phyloP scores from a whole-genome alignment of 176 grass and related monocot genomes.

The Ensete ventricosum region DNA sequence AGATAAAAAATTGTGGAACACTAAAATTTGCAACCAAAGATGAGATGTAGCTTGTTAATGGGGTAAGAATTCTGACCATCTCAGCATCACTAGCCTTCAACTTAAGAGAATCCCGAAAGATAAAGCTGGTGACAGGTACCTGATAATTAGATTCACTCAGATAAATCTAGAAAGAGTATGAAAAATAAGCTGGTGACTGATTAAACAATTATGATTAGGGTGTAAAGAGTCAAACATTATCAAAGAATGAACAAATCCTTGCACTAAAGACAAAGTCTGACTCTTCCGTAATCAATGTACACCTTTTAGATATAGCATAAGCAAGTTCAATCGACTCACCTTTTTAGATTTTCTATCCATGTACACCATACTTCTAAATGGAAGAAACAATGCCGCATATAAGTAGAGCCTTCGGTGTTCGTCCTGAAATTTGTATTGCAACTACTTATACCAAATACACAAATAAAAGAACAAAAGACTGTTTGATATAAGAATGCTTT shows the following conservation, averaged over 20 bases:
- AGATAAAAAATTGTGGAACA: constrained; percentile 1
- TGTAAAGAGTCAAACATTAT: too few species aligned
- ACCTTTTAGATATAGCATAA: background rate
- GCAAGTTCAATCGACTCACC: constrained; percentile 31
- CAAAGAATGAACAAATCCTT: too few species aligned
- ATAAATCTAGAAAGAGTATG: background rate
- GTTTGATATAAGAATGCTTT: background rate
- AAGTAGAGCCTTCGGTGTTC: constrained; percentile 73
- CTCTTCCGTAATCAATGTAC: background rate
- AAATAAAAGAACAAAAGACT: background rate
- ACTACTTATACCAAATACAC: constrained; percentile 2
- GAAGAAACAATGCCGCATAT: constrained; percentile 61
- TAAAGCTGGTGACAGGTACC: constrained; percentile 63
- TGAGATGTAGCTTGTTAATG: constrained; percentile 8
- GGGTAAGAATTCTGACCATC: constrained; percentile 38
- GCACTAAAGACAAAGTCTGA: background rate
- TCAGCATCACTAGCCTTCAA: constrained; percentile 78
- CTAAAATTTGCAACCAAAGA: background rate
- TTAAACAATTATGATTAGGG: too few species aligned
- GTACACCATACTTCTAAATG: constrained; percentile 51
- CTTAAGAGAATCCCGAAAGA: constrained; percentile 81
- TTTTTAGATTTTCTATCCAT: constrained; percentile 75
- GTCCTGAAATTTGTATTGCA: constrained; percentile 44
- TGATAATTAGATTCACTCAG: constrained; percentile 27
- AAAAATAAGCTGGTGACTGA: background rate